phyloP scores from a whole-genome alignment of 306 rosid genomes.

The Notholithocarpus densiflorus region DNA sequence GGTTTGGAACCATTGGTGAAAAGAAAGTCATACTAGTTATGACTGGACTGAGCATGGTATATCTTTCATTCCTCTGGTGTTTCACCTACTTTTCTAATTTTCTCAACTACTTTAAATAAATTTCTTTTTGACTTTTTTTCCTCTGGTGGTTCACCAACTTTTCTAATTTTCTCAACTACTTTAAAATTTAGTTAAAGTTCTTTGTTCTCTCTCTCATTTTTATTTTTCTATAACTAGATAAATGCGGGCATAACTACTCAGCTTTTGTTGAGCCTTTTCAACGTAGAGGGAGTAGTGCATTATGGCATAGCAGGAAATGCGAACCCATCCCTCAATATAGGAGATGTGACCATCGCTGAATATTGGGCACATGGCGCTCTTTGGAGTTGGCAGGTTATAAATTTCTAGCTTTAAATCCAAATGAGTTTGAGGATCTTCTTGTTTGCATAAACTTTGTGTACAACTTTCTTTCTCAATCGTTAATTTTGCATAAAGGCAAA shows the following conservation, averaged over 20 bases:
- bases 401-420: no score
- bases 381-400: constrained; percentile 68
- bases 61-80: not conserved
- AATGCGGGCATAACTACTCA: constrained; percentile 62
- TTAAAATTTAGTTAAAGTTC: no score
- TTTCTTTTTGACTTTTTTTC: not conserved
- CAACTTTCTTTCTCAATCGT: no score
- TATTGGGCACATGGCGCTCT: constrained; percentile 55
- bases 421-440: no score
- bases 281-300: constrained; percentile 59
- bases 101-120: not conserved
- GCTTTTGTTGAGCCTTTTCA: constrained; percentile 49
- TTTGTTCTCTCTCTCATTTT: not conserved
- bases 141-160: no score
- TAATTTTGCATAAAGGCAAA: no score
- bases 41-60: constrained; percentile 41
- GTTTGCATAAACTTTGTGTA: no score
- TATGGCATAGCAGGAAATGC: constrained; percentile 75
- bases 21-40: constrained; percentile 31
- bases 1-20: constrained; percentile 27
- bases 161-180: not conserved
- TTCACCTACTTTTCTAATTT: not conserved
- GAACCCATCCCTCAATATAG: constrained; percentile 51
- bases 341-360: constrained; percentile 55
- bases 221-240: constrained; percentile 25